phyloP scores from a whole-genome alignment of 352 stramenopile species.

The Phytophthora syringae region DNA sequence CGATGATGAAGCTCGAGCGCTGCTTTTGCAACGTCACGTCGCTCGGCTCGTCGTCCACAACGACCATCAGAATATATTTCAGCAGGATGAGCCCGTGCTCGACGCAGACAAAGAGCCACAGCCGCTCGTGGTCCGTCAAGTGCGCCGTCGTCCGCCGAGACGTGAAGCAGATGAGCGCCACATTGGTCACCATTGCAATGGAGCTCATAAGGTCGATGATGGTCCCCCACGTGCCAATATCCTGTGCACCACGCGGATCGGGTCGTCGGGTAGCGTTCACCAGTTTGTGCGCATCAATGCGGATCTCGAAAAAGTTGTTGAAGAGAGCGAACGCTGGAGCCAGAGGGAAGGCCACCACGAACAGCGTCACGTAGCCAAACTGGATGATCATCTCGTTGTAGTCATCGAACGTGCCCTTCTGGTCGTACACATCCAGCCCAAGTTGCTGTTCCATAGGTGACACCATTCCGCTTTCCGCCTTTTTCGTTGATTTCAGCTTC shows the following conservation, averaged over 20 bases:
- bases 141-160: constrained; percentile 64
- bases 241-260: constrained; percentile 76
- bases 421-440: constrained; percentile 68
- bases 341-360: constrained; percentile 93
- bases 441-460: constrained; percentile 72
- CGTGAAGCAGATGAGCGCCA: constrained; percentile 93
- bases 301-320: constrained; percentile 94
- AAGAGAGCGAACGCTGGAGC: constrained; percentile 88
- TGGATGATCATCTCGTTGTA: constrained; percentile 92
- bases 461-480: constrained; percentile 7
- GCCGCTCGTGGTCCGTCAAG: constrained; percentile 49
- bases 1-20: constrained; percentile 67
- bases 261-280: constrained; percentile 75
- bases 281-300: constrained; percentile 90
- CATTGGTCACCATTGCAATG: constrained; percentile 92
- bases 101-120: constrained; percentile 72
- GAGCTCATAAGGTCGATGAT: constrained; percentile 92
- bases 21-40: constrained; percentile 78
- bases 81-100: constrained; percentile 69
- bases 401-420: constrained; percentile 83
- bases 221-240: constrained; percentile 93
- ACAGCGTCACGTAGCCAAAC: constrained; percentile 94
- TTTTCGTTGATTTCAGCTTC: constrained; percentile 42
- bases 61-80: constrained; percentile 73
- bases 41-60: constrained; percentile 76